phyloP scores from a whole-genome alignment of 176 grass and related monocot species.

The Musa acuminata region DNA sequence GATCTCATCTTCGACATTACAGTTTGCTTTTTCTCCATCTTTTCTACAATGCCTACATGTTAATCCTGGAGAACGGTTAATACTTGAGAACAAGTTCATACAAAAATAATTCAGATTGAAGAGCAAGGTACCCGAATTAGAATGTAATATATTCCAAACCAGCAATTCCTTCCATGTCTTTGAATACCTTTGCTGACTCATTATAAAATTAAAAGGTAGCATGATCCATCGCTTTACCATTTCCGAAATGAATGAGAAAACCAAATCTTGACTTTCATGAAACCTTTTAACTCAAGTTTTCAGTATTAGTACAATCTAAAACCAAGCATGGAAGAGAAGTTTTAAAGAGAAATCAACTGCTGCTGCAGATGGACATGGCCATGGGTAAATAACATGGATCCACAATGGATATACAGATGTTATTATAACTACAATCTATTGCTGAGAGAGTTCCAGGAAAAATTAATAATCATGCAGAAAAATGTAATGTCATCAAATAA shows the following conservation, averaged over 20 bases:
- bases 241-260: neutral
- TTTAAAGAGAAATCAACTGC: too few relatives aligned
- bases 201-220: neutral
- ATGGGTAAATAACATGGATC: too few relatives aligned
- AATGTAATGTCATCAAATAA: neutral
- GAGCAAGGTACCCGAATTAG: neutral
- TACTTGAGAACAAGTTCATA: neutral
- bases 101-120: neutral
- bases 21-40: constrained; percentile 26
- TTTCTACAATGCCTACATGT: constrained; percentile 29
- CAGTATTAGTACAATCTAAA: too few relatives aligned
- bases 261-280: neutral
- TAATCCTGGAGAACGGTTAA: constrained; percentile 23
- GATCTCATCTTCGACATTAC: constrained; percentile 26
- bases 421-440: too few relatives aligned
- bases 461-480: neutral
- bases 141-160: constrained; percentile 4
- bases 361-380: too few relatives aligned
- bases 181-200: neutral
- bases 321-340: too few relatives aligned
- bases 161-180: neutral
- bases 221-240: neutral
- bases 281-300: too few relatives aligned
- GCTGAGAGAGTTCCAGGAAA: neutral
- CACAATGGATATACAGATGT: too few relatives aligned